Base-by-base conservation (phyloP, 73 alveolate genomes). In the Paramecium sonneborni region DNA sequence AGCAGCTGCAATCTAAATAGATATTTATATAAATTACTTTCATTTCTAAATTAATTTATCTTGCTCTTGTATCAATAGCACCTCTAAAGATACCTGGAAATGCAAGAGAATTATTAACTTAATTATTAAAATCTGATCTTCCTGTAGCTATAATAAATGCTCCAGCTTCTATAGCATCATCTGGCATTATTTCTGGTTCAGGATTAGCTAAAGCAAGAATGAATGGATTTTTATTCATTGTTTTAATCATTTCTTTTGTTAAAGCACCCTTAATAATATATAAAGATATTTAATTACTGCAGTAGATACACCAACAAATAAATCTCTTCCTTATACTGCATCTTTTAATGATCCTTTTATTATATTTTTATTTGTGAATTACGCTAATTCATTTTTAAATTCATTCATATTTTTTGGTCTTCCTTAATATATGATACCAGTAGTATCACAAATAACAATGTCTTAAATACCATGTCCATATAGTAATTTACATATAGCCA, bases 201-300 rank as follows among this genome's bases (percentile, higher is more conserved):
- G 99, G 99, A 69, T 96, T 96, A 28, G 99, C 99, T 58, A 96
- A 67, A 11, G 99, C 99, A 34, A 96, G 93, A 41, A 96, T 93
- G 58, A 96, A 93, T 48, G 99, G 99, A 55, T 94, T 69, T 12
- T 93, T 85, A 39, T 92, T 92, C 99, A 96, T 95, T 32, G 69
- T 39, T 67, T 79, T 79, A 21, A 96, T 62, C 96, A 90, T 76
- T 26, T 96, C 98, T 38, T 92, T 85, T 18, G 95, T 74, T 15
- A 96, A 88, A 34, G 98, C 93, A 37, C 94, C 94, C 87, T 74
- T 32, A 15, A 12, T 32, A 15, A 21, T 1, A 12, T 62, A 62
- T 62, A 62, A 5, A 35, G 3, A 18, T 52, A 52, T 18, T 18
- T 0, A 18, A 34, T 28, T 74, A 74, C 96, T 23, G 93, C 92